Percentiles rank a stretch among this genome's conserved stretches.
phyloP scores from a whole-genome alignment of 768 basidiomycete genomes.

The Trametes cinnabarina region DNA sequence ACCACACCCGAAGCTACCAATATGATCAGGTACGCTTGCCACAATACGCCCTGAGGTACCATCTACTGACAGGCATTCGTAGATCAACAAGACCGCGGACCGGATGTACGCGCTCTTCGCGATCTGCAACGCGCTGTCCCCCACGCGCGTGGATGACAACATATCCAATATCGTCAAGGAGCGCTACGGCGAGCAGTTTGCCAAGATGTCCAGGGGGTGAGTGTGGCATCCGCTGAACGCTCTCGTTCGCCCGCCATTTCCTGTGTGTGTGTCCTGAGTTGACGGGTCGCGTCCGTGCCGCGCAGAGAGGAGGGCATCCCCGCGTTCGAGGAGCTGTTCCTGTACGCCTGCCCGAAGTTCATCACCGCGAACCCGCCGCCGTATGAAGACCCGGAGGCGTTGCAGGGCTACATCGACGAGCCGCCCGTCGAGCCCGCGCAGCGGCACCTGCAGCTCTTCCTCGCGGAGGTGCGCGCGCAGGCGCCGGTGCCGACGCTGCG shows the following conservation, averaged over 20 bases:
- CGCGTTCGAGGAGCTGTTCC: constrained; percentile 90
- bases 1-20: constrained; percentile 94
- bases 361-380: constrained; percentile 93
- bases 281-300: not conserved
- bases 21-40: constrained; percentile 78
- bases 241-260: not conserved
- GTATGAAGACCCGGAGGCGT: constrained; percentile 73
- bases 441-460: constrained; percentile 82
- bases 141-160: constrained; percentile 90
- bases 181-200: constrained; percentile 86
- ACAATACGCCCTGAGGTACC: not conserved
- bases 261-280: not conserved
- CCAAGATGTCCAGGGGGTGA: constrained; percentile 82
- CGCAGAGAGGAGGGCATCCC: constrained; percentile 66
- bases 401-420: constrained; percentile 43
- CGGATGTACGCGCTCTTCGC: constrained; percentile 97
- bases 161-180: constrained; percentile 93
- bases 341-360: constrained; percentile 95
- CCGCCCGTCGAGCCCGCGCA: constrained; percentile 68
- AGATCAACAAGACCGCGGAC: constrained; percentile 98
- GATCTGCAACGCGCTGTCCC: constrained; percentile 89
- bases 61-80: not conserved
- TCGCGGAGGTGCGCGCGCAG: constrained; percentile 75
- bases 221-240: constrained; percentile 28
- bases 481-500: constrained; percentile 80